phyloP scores from a whole-genome alignment of 805 yeast species.

The Kuraishia piskuri region DNA sequence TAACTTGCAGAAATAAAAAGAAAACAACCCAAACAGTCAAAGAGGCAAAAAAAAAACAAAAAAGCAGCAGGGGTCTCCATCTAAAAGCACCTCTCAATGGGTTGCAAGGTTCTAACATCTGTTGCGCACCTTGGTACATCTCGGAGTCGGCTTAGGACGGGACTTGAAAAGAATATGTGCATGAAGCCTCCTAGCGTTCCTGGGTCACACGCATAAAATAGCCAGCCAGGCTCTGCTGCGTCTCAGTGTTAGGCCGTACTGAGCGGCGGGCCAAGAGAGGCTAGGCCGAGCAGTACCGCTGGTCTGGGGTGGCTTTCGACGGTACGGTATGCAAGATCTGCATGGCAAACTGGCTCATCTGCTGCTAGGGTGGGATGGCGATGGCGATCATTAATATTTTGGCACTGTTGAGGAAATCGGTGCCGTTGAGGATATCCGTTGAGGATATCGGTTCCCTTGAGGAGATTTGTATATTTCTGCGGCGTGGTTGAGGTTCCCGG shows the following conservation, averaged over 20 bases:
- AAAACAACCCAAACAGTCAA: too few relatives aligned
- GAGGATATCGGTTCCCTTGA: too few relatives aligned
- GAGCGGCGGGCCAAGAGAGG: not conserved
- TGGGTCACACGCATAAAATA: not conserved
- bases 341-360: not conserved
- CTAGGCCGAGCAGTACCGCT: not conserved
- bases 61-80: too few relatives aligned
- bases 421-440: too few relatives aligned
- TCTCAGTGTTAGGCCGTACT: not conserved
- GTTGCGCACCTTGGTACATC: not conserved
- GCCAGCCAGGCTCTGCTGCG: not conserved
- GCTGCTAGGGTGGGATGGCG: not conserved
- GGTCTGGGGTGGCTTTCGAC: not conserved
- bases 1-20: too few relatives aligned
- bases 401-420: too few relatives aligned
- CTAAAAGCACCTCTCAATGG: too few relatives aligned
- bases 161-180: not conserved
- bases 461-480: too few relatives aligned
- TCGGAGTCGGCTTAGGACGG: not conserved
- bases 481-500: too few relatives aligned
- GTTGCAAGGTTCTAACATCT: too few relatives aligned
- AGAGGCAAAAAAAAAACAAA: too few relatives aligned
- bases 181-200: not conserved
- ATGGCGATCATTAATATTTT: too few relatives aligned
- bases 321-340: not conserved